Conservation (phyloP, 352 stramenopile species). For the Phytophthora syringae region DNA sequence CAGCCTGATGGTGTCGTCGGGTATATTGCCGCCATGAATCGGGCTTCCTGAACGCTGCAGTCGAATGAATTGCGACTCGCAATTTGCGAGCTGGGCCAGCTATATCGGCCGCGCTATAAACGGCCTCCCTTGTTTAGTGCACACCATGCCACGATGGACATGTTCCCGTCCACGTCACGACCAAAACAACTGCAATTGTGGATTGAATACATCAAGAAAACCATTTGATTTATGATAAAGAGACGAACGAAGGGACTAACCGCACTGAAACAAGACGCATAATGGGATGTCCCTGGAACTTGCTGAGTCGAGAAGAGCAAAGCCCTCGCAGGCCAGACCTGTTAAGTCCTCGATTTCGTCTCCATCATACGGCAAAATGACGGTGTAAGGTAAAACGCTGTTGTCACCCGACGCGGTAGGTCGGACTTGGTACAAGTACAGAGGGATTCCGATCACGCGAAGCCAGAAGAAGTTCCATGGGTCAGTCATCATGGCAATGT, state of each 20-base stretch:
- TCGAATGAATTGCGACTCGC: no score
- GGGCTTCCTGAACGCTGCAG: background rate
- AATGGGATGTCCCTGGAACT: slow-evolving; percentile 31
- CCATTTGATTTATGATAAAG: background rate
- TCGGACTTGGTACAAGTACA: slow-evolving; percentile 45
- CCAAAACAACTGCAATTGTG: background rate
- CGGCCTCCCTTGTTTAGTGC: slow-evolving; percentile 1
- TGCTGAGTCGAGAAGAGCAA: slow-evolving; percentile 28
- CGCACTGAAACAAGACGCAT: slow-evolving; percentile 26
- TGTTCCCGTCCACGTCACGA: background rate
- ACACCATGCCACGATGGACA: background rate
- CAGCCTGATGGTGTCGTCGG: background rate
- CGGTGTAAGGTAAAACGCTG: slow-evolving; percentile 12
- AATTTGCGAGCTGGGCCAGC: background rate
- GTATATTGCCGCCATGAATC: background rate
- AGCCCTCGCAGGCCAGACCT: slow-evolving; percentile 22
- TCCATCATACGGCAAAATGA: slow-evolving; percentile 39
- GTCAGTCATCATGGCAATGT: slow-evolving; percentile 61
- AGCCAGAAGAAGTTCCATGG: slow-evolving; percentile 48
- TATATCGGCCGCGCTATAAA: background rate
- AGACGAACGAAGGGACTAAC: slow-evolving; percentile 1
- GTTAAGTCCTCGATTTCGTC: slow-evolving; percentile 39
- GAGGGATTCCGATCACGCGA: slow-evolving; percentile 33
- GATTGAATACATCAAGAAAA: background rate
- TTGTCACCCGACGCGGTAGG: background rate